Conservation (phyloP, 2,329 filamentous ascomycete genomes). For the Penicillium freii region DNA sequence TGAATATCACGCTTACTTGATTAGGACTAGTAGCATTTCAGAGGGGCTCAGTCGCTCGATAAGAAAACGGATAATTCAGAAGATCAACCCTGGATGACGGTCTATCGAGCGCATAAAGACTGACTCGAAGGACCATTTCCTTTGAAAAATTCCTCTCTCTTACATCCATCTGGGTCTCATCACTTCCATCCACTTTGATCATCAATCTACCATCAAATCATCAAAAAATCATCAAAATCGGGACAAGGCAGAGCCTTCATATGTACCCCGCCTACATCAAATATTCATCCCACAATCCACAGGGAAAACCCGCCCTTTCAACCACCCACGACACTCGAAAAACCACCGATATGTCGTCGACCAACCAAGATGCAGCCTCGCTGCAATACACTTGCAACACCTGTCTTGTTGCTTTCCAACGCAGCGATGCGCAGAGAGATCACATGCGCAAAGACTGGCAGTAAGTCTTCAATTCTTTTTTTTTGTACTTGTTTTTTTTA, state of each 20-base stretch:
- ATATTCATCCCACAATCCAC: slow-evolving; percentile 28
- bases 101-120: not conserved
- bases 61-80: slow-evolving; percentile 1
- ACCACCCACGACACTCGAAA: slow-evolving; percentile 1
- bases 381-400: slow-evolving; percentile 98
- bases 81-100: not conserved
- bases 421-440: slow-evolving; percentile 84
- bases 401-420: slow-evolving; percentile 93
- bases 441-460: slow-evolving; percentile 99
- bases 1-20: not conserved
- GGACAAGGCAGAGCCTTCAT: slow-evolving; percentile 17
- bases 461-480: slow-evolving; percentile 54
- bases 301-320: slow-evolving; percentile 9
- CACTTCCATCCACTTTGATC: not conserved
- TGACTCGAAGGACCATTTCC: not conserved
- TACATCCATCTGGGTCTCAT: not conserved
- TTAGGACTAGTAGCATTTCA: not conserved
- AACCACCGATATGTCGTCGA: slow-evolving; percentile 25
- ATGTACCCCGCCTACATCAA: slow-evolving; percentile 27
- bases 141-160: not conserved
- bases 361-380: slow-evolving; percentile 26
- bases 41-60: slow-evolving; percentile 10
- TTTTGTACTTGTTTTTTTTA: not conserved
- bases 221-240: not conserved
- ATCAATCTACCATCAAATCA: not conserved